These are phyloP conservation scores for Rauvolfia tetraphylla DNA, from an alignment of 257 asterid genomes.

Conservation along the genomic window DNA sequence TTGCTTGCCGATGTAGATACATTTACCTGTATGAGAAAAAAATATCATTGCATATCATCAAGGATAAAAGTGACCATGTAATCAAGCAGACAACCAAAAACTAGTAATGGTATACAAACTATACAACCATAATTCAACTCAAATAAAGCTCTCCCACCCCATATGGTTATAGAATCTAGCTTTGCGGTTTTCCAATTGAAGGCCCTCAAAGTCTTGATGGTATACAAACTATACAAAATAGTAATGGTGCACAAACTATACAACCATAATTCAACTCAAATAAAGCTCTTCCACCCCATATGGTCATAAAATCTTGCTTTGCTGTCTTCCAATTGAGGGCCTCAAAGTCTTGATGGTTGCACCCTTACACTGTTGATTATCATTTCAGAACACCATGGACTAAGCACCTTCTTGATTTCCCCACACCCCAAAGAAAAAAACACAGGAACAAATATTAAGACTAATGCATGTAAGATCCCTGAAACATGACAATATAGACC, in stretches of 20 bases:
- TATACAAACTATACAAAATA: no score
- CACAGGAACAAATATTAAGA: neutral
- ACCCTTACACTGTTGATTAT: neutral
- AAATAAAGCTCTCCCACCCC: neutral
- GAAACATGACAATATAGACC: neutral
- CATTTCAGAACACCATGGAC: neutral
- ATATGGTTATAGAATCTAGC: neutral
- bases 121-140: neutral
- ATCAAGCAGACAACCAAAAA: slow-evolving; percentile 3
- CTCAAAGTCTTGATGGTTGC: neutral
- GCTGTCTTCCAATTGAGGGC: neutral
- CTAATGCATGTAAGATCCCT: neutral
- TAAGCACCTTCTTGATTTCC: neutral
- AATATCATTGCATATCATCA: neutral
- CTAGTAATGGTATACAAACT: neutral
- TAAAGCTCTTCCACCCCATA: neutral
- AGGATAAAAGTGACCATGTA: neutral
- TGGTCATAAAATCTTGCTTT: neutral
- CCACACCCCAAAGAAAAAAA: neutral
- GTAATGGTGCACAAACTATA: neutral
- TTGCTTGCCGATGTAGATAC: slow-evolving; percentile 59
- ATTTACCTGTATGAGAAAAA: slow-evolving; percentile 50
- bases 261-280: neutral
- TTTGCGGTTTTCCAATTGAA: neutral
- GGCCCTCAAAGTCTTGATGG: neutral